Evolutionary conservation across 176 grass and related monocot genomes (phyloP).

Genomic region (Aegilops sharonensis): DNA sequence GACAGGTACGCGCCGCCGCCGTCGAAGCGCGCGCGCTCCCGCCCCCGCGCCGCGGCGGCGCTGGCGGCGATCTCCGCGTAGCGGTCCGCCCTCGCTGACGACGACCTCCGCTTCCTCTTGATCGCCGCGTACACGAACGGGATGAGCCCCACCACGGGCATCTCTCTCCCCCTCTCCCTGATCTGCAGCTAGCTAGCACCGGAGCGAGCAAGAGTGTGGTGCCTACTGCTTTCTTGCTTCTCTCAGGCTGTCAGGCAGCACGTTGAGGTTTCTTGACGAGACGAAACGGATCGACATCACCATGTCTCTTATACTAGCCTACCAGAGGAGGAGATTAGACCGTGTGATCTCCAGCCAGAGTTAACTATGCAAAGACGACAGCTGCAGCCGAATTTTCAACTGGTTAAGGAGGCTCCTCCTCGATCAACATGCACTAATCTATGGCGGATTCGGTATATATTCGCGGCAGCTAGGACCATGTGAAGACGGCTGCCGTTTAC

Average conservation of each 20-base stretch:
- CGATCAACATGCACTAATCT: conserved; percentile 8
- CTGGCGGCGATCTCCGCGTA: background rate
- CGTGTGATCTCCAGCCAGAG: background rate
- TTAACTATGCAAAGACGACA: background rate
- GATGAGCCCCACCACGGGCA: conserved; percentile 23
- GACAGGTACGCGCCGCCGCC: background rate
- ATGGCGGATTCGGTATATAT: background rate
- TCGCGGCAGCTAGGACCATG: background rate
- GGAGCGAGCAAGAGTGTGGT: background rate
- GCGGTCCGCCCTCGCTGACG: background rate
- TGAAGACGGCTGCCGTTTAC: background rate
- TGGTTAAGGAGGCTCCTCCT: background rate
- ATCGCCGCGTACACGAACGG: conserved; percentile 32
- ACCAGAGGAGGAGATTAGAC: too few relatives aligned
- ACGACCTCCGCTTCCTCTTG: conserved; percentile 37
- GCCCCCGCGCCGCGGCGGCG: background rate
- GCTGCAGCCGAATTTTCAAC: background rate
- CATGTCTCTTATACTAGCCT: background rate
- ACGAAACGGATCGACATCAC: background rate
- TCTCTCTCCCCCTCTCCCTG: background rate
- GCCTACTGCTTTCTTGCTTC: background rate
- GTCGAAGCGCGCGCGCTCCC: background rate
- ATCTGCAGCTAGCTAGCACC: background rate
- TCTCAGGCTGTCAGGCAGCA: too few relatives aligned
- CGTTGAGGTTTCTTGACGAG: background rate